Conservation (phyloP, 2,329 filamentous ascomycete species). For the Pyricularia sp. region DNA sequence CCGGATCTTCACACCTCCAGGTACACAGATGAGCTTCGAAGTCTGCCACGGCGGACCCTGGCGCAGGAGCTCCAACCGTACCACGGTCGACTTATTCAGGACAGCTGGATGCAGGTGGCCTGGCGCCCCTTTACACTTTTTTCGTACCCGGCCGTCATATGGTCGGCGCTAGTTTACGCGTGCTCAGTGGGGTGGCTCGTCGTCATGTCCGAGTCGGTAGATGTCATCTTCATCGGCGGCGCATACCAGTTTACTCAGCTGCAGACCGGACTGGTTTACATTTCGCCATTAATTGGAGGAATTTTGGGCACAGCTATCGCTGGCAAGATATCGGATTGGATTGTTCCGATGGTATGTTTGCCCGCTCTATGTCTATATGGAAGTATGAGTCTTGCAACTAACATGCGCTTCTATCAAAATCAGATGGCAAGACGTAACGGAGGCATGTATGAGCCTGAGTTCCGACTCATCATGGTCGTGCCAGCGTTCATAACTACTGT, state of each 20-base stretch:
- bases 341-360: constrained; percentile 39
- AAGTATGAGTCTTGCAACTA: background rate
- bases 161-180: constrained; percentile 77
- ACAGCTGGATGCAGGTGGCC: constrained; percentile 72
- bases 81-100: constrained; percentile 68
- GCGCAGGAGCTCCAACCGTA: constrained; percentile 64
- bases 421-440: constrained; percentile 77
- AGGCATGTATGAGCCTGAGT: constrained; percentile 94
- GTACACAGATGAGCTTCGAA: constrained; percentile 65
- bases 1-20: constrained; percentile 33
- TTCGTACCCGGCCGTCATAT: constrained; percentile 80
- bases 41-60: constrained; percentile 62
- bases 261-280: constrained; percentile 76
- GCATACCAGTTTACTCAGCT: constrained; percentile 75
- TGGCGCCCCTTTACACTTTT: constrained; percentile 77
- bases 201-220: constrained; percentile 80
- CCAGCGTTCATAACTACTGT: constrained; percentile 72
- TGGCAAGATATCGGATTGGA: constrained; percentile 75
- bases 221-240: constrained; percentile 64
- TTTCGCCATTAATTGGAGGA: constrained; percentile 83
- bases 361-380: background rate
- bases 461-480: constrained; percentile 76
- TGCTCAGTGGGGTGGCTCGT: constrained; percentile 93
- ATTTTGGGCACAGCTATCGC: constrained; percentile 87
- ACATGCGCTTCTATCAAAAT: too few species aligned